These are phyloP conservation scores for Phytopythium mirpurense DNA, from an alignment of 352 stramenopile species.

Conservation along the genomic window DNA sequence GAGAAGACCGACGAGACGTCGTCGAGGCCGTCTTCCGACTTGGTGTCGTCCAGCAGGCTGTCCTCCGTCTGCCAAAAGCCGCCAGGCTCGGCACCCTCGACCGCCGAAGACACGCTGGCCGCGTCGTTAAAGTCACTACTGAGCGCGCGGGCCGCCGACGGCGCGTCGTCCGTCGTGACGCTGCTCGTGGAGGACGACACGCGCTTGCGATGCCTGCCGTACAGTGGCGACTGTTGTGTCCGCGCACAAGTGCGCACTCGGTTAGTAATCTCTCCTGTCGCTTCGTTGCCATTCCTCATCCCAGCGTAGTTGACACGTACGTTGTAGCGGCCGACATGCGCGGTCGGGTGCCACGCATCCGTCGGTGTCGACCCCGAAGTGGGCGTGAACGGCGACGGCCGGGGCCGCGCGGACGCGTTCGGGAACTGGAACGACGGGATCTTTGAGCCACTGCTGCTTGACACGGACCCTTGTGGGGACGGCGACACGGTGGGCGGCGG, in stretches of 20 bases:
- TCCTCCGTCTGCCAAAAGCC: conserved; percentile 7
- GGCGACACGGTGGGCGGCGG: background rate
- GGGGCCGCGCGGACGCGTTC: conserved; percentile 7
- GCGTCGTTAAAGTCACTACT: conserved; percentile 19
- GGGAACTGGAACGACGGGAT: conserved; percentile 11
- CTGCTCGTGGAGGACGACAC: conserved; percentile 30
- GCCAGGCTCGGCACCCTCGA: background rate
- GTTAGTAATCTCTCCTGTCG: too few relatives aligned
- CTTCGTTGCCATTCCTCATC: too few relatives aligned
- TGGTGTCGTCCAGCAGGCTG: conserved; percentile 5
- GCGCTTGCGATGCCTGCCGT: conserved; percentile 30
- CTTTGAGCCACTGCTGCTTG: background rate
- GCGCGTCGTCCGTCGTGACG: conserved; percentile 7
- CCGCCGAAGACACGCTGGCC: conserved; percentile 1
- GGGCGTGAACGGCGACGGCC: conserved; percentile 12
- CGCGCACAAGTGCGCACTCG: background rate
- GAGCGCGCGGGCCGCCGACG: conserved; percentile 26
- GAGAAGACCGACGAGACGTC: conserved; percentile 7
- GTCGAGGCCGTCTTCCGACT: conserved; percentile 2
- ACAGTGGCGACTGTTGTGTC: conserved; percentile 24
- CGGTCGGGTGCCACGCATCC: conserved; percentile 21
- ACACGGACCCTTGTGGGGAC: background rate
- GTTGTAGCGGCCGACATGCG: conserved; percentile 22
- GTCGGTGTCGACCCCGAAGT: conserved; percentile 7
- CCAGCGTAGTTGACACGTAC: too few relatives aligned